These are phyloP conservation scores for Magnusiomyces suaveolens DNA, from an alignment of 1,139 yeast species.

Conservation along the genomic window DNA sequence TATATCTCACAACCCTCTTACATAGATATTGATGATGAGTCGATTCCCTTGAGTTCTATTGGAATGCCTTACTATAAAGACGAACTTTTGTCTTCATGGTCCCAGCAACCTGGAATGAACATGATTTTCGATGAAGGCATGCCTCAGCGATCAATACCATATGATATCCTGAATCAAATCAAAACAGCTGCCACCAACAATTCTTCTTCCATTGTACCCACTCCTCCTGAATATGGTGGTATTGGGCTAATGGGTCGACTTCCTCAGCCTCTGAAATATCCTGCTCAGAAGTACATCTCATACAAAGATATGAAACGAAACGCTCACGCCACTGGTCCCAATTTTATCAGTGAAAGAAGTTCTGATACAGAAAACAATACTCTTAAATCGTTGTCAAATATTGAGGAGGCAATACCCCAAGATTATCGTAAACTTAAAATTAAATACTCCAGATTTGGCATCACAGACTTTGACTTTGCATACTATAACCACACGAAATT, in stretches of 20 bases:
- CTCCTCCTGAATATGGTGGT: conserved; percentile 36
- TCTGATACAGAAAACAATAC: neutral
- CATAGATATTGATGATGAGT: conserved; percentile 39
- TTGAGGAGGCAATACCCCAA: conserved; percentile 41
- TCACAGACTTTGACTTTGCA: conserved; percentile 85
- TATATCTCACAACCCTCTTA: neutral
- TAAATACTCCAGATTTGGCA: conserved; percentile 82
- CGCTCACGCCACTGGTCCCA: conserved; percentile 39
- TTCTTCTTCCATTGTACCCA: conserved; percentile 18
- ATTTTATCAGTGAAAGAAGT: conserved; percentile 55
- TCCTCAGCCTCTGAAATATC: conserved; percentile 37
- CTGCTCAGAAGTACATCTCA: conserved; percentile 40
- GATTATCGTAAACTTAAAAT: conserved; percentile 70
- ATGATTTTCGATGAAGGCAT: conserved; percentile 7
- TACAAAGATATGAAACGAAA: conserved; percentile 30
- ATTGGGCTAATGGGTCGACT: conserved; percentile 26
- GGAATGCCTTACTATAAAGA: conserved; percentile 88
- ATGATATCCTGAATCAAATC: conserved; percentile 42
- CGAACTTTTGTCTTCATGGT: conserved; percentile 68
- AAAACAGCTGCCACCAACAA: conserved; percentile 17
- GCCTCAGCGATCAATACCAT: conserved; percentile 51
- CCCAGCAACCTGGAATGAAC: conserved; percentile 31
- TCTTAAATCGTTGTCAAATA: neutral
- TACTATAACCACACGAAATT: conserved; percentile 73
- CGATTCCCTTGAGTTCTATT: conserved; percentile 53